Percentiles rank a stretch among this genome's conserved stretches.
Conservation (phyloP, 1,284 basidiomycete species). For the Trichosporon asahii region DNA sequence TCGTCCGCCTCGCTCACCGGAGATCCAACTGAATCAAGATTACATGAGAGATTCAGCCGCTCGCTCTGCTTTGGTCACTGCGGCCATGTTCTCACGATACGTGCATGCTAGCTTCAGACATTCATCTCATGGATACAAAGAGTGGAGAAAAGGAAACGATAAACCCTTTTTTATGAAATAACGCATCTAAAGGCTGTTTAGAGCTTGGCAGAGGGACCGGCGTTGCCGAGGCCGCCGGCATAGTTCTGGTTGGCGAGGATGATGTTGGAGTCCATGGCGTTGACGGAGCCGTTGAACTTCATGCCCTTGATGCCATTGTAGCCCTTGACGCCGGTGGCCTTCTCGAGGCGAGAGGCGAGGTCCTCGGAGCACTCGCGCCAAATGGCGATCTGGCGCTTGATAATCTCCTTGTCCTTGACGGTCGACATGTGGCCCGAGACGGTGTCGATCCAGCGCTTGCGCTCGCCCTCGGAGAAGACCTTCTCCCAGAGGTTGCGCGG, state of each 20-base stretch:
- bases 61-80: too few species aligned
- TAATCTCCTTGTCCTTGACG: slow-evolving; percentile 65
- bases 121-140: slow-evolving; percentile 6
- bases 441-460: slow-evolving; percentile 70
- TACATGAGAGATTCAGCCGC: too few species aligned
- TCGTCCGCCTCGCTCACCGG: too few species aligned
- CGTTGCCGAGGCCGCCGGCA: slow-evolving; percentile 7
- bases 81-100: too few species aligned
- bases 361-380: slow-evolving; percentile 72
- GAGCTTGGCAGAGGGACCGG: slow-evolving; percentile 4
- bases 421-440: slow-evolving; percentile 67
- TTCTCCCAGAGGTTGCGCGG: slow-evolving; percentile 73
- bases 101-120: neutral
- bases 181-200: neutral
- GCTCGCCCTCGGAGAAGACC: slow-evolving; percentile 68
- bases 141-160: slow-evolving; percentile 9
- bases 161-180: neutral
- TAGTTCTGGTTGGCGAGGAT: neutral
- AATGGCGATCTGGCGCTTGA: slow-evolving; percentile 69
- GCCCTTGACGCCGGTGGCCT: slow-evolving; percentile 60
- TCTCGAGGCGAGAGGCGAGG: slow-evolving; percentile 69
- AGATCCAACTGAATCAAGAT: too few species aligned
- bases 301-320: slow-evolving; percentile 58
- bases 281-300: slow-evolving; percentile 56
- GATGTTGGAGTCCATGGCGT: slow-evolving; percentile 21